Conservation (phyloP, 176 grass and related monocot genomes). For the Oryza nivara region DNA sequence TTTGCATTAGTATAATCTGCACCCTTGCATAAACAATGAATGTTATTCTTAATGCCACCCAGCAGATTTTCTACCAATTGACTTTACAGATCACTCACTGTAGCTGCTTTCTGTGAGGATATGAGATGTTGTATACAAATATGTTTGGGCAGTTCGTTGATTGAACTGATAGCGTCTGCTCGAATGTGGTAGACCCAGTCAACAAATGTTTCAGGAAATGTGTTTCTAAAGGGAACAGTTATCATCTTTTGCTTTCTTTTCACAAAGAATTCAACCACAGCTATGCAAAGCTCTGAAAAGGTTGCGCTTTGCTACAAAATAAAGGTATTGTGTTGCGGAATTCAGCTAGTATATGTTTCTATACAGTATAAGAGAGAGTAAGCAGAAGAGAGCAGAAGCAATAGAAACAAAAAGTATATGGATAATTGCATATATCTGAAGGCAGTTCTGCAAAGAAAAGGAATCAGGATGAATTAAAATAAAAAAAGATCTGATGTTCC, state of each 20-base stretch:
- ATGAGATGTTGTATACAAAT: constrained; percentile 2
- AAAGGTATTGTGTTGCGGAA: background rate
- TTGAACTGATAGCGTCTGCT: constrained; percentile 13
- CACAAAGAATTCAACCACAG: background rate
- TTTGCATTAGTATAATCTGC: constrained; percentile 24
- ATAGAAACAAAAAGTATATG: constrained; percentile 14
- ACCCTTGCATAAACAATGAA: constrained; percentile 31
- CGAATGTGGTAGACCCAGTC: constrained; percentile 21
- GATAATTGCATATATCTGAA: constrained; percentile 1
- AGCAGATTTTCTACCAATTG: constrained; percentile 43
- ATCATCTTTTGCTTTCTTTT: constrained; percentile 10
- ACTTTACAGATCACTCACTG: constrained; percentile 40
- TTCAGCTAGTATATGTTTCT: background rate
- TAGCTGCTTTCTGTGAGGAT: constrained; percentile 32
- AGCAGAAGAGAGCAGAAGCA: background rate
- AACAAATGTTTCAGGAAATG: constrained; percentile 1
- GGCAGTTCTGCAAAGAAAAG: background rate
- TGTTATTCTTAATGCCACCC: constrained; percentile 1
- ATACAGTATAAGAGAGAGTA: background rate
- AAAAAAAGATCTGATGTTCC: background rate
- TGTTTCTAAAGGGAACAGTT: background rate
- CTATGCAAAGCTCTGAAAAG: background rate
- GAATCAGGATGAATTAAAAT: background rate
- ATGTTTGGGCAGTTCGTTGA: constrained; percentile 25
- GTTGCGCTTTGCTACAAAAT: background rate